Evolutionary conservation across 2,329 filamentous ascomycete genomes (phyloP).

Genomic region (Microdochium bolleyi): DNA sequence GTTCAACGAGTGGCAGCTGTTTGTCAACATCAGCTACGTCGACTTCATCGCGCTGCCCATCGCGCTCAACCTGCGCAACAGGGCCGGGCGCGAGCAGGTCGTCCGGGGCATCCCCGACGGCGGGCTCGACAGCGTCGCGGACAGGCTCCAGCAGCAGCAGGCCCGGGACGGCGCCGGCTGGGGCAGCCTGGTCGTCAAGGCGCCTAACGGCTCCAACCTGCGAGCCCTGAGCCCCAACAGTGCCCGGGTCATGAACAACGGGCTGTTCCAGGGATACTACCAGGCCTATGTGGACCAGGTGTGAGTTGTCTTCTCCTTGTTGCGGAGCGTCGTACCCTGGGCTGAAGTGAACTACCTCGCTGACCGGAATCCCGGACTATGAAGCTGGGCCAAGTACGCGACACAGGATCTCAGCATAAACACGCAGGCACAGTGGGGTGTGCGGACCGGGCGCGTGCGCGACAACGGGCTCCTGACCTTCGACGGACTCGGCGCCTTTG

Average conservation of each 20-base stretch:
- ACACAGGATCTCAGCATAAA: conserved; percentile 36
- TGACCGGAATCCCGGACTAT: no score
- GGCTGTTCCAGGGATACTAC: conserved; percentile 43
- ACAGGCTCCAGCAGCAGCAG: conserved; percentile 35
- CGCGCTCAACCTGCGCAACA: conserved; percentile 42
- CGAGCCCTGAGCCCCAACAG: conserved; percentile 47
- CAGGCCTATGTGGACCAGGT: conserved; percentile 39
- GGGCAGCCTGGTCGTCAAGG: conserved; percentile 40
- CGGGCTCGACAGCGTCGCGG: conserved; percentile 37
- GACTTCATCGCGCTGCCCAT: conserved; percentile 67
- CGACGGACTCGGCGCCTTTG: conserved; percentile 28
- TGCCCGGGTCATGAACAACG: conserved; percentile 32
- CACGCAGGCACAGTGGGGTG: conserved; percentile 45
- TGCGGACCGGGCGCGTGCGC: conserved; percentile 34
- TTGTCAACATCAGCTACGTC: conserved; percentile 65
- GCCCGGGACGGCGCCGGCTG: conserved; percentile 38
- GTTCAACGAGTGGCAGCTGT: conserved; percentile 52
- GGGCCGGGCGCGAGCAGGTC: conserved; percentile 30
- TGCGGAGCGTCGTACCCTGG: neutral
- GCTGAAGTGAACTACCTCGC: no score
- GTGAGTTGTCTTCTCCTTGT: neutral
- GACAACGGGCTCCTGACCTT: conserved; percentile 29
- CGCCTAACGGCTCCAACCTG: conserved; percentile 28
- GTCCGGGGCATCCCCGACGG: conserved; percentile 40
- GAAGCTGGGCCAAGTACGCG: conserved; percentile 37